Percentiles rank a stretch among this genome's conserved stretches.
These are phyloP conservation scores for Eucalyptus tenuipes DNA, from an alignment of 345 rosid species.

Conservation along the genomic window DNA sequence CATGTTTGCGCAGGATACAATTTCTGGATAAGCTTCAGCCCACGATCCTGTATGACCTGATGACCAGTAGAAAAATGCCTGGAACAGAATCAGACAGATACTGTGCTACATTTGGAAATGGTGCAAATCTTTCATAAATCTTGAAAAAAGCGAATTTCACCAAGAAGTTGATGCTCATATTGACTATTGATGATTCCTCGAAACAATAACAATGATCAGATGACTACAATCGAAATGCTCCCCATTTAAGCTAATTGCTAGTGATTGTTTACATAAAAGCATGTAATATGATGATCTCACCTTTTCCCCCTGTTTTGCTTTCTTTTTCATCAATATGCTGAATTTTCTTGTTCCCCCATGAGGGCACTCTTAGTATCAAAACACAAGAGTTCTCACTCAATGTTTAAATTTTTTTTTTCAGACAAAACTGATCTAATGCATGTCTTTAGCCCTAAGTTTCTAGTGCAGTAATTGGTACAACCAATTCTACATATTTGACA, in stretches of 20 bases:
- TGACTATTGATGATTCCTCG: background rate
- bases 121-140: background rate
- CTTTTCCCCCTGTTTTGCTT: background rate
- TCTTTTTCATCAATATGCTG: background rate
- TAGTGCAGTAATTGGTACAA: background rate
- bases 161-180: background rate
- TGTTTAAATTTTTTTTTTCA: background rate
- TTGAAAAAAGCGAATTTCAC: background rate
- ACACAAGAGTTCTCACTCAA: background rate
- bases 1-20: slow-evolving; percentile 77
- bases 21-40: slow-evolving; percentile 79
- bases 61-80: background rate
- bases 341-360: background rate
- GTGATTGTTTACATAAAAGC: background rate
- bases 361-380: background rate
- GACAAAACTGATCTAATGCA: background rate
- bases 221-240: background rate
- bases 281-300: background rate
- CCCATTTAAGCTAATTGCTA: background rate
- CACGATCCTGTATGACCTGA: slow-evolving; percentile 78
- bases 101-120: background rate
- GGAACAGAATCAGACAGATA: background rate
- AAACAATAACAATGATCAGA: background rate
- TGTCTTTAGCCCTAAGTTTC: background rate
- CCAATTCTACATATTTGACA: background rate